Conservation (phyloP, 805 yeast species). For the Cyberlindnera suaveolens region DNA sequence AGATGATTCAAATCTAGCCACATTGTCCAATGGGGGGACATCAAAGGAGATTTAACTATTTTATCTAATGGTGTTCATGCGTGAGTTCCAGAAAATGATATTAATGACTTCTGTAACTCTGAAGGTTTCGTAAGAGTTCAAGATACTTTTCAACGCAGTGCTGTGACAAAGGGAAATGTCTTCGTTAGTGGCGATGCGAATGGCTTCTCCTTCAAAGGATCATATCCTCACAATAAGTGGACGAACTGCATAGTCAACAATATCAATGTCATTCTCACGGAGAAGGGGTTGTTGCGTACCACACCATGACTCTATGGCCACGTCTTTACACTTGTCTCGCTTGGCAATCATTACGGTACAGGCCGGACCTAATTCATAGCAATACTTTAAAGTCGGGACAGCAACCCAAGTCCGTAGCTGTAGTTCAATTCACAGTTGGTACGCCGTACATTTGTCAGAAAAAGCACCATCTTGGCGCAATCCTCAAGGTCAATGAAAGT, state of each 20-base stretch:
- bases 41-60: constrained; percentile 6
- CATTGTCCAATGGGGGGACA: not conserved
- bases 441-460: too few relatives aligned
- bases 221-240: constrained; percentile 9
- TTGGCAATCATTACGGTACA: constrained; percentile 19
- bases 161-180: constrained; percentile 9
- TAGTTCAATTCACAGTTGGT: too few relatives aligned
- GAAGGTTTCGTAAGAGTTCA: constrained; percentile 7
- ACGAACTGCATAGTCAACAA: constrained; percentile 13
- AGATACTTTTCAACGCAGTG: constrained; percentile 6
- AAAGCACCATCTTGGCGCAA: too few relatives aligned
- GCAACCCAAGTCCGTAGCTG: too few relatives aligned
- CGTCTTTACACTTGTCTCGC: constrained; percentile 5
- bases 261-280: not conserved
- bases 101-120: not conserved
- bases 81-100: constrained; percentile 6
- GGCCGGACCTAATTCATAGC: constrained; percentile 13
- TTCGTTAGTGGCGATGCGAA: constrained; percentile 30
- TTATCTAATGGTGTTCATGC: constrained; percentile 6
- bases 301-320: not conserved
- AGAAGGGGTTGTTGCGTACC: too few relatives aligned
- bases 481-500: too few relatives aligned
- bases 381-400: too few relatives aligned
- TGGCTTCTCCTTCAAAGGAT: constrained; percentile 18
- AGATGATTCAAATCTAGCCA: constrained; percentile 1